Conservation (phyloP, 1,139 yeast species). For the Geotrichum carabidarum region DNA sequence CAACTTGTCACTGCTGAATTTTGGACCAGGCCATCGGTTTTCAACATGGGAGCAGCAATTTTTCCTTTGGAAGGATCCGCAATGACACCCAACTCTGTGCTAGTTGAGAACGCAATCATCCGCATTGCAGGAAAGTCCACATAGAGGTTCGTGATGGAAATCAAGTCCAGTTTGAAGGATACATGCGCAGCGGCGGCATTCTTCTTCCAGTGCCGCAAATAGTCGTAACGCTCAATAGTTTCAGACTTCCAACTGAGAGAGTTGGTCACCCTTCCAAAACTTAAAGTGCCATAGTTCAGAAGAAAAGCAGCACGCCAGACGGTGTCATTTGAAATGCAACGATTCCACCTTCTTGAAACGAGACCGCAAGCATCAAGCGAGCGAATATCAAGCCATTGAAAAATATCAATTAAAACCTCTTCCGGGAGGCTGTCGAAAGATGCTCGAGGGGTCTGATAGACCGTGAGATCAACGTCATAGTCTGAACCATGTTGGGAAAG, state of each 20-base stretch:
- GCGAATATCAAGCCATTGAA: slow-evolving; percentile 30
- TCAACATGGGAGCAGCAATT: slow-evolving; percentile 31
- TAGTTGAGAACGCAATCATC: slow-evolving; percentile 29
- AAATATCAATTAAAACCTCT: slow-evolving; percentile 39
- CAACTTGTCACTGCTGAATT: slow-evolving; percentile 9
- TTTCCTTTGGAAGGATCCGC: slow-evolving; percentile 37
- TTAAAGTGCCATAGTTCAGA: slow-evolving; percentile 23
- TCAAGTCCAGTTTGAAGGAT: slow-evolving; percentile 31
- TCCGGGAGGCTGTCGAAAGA: slow-evolving; percentile 27
- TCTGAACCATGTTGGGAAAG: slow-evolving; percentile 18
- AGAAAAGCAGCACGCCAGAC: slow-evolving; percentile 35
- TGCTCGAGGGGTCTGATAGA: slow-evolving; percentile 8
- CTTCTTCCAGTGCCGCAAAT: slow-evolving; percentile 33
- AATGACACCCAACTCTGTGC: slow-evolving; percentile 31
- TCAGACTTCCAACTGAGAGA: slow-evolving; percentile 35
- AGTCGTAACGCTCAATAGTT: slow-evolving; percentile 29
- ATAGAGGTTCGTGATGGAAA: slow-evolving; percentile 28
- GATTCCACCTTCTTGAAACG: slow-evolving; percentile 36
- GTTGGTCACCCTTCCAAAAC: slow-evolving; percentile 31
- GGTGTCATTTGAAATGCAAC: slow-evolving; percentile 32
- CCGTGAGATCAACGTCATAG: slow-evolving; percentile 7
- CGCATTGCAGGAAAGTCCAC: slow-evolving; percentile 32
- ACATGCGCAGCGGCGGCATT: slow-evolving; percentile 27
- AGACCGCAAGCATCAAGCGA: slow-evolving; percentile 33
- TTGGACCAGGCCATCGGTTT: slow-evolving; percentile 23